These are phyloP conservation scores for Aspergillus cejpii DNA, from an alignment of 2,329 filamentous ascomycete genomes.

Conservation along the genomic window DNA sequence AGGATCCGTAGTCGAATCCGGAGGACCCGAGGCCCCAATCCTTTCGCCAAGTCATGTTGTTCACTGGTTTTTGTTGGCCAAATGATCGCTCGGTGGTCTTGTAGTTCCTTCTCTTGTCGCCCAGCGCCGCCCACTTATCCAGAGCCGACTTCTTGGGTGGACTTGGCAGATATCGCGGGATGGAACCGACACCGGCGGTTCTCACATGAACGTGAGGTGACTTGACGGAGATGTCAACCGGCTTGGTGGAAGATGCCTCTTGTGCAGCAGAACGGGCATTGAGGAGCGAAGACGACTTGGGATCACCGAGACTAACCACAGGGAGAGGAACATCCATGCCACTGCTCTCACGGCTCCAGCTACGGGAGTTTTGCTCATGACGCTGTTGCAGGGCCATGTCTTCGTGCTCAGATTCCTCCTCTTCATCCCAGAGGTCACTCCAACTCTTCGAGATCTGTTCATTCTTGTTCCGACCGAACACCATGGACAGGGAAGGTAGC, in stretches of 20 bases:
- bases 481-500: conserved; percentile 64
- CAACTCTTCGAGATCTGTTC: conserved; percentile 93
- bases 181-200: conserved; percentile 32
- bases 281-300: conserved; percentile 48
- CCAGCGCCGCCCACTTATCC: conserved; percentile 87
- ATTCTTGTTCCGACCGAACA: conserved; percentile 66
- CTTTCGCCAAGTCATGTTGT: conserved; percentile 39
- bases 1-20: conserved; percentile 33
- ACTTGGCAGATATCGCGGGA: conserved; percentile 52
- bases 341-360: conserved; percentile 71
- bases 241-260: conserved; percentile 18
- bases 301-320: conserved; percentile 49
- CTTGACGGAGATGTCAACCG: conserved; percentile 21
- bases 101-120: conserved; percentile 70
- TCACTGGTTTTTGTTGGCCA: conserved; percentile 43
- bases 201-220: conserved; percentile 61
- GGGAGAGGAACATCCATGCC: conserved; percentile 45
- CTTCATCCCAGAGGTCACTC: conserved; percentile 97
- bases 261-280: conserved; percentile 42
- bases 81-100: conserved; percentile 49
- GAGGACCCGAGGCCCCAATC: conserved; percentile 36
- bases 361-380: conserved; percentile 60
- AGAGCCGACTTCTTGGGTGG: conserved; percentile 48
- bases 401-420: conserved; percentile 61
- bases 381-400: conserved; percentile 54